phyloP scores from a whole-genome alignment of 257 asterid species.

The Solanum boliviense region DNA sequence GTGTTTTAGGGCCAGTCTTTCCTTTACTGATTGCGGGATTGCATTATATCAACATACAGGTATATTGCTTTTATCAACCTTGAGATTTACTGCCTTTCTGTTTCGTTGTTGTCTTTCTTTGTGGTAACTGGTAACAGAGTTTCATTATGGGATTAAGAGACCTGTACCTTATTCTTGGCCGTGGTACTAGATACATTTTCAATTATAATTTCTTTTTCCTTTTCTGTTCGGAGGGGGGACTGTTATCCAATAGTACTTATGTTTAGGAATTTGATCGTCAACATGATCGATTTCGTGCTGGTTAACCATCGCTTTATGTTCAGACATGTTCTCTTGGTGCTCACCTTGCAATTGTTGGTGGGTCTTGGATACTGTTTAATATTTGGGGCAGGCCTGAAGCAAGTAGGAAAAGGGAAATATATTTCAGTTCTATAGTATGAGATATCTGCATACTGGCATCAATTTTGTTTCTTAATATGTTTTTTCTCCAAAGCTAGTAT shows the following conservation, averaged over 20 bases:
- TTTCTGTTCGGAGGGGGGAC: neutral
- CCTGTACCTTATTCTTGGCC: neutral
- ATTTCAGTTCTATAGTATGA: neutral
- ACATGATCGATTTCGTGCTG: neutral
- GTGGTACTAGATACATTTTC: neutral
- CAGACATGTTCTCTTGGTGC: neutral
- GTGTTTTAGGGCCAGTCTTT: conserved; percentile 60
- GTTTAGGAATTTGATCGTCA: neutral
- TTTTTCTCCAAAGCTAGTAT: neutral
- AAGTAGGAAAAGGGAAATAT: neutral
- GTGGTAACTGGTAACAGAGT: neutral
- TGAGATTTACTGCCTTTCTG: neutral
- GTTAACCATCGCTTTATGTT: neutral
- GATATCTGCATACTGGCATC: neutral
- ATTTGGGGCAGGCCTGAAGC: neutral
- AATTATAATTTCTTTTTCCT: neutral
- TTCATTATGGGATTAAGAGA: neutral
- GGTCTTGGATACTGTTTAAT: neutral
- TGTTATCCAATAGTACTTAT: neutral
- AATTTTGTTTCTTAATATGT: neutral
- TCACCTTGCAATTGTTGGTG: neutral
- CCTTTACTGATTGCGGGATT: conserved; percentile 66
- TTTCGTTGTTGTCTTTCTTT: neutral
- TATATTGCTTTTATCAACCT: conserved; percentile 15
- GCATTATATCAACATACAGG: conserved; percentile 72